Base-by-base conservation (phyloP, 139 green algal species). In the Edaphochlamys debaryana region DNA sequence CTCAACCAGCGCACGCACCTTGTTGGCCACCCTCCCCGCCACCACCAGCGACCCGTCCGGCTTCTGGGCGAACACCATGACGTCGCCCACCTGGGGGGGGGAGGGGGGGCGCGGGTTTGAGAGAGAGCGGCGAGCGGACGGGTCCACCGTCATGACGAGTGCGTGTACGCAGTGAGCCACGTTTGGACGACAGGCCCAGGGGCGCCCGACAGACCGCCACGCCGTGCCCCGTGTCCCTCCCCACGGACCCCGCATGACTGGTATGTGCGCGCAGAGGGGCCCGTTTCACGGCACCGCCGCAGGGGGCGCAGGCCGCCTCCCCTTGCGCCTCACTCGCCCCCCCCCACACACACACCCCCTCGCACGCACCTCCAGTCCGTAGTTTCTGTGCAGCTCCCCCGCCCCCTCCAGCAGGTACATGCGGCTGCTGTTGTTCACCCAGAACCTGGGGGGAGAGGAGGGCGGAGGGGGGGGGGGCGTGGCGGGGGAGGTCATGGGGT, bases 321-420 rank as follows among this genome's bases (percentile, higher is more conserved):
- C 52, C 52, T 30, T 6, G 6, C 13, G 17, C 52, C 17, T 30
- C 52, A 9, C 48, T 15, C 48, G 15, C 48, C 9, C 48, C 48
- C 48, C 48, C 48, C 40, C 27, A 13, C 41, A 75, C 15, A 40
- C 11, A 22, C 29, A 58, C 5, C 68, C 40, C 54, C 41, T 41
- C 42, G 1, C 41, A 34, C 69, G 20, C 60, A 93, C 90, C 37
- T 85, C 85, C 68, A 95, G 87, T 29, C 90, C 71, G 78, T 91
- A 95, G 67, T 90, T 87, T 54, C 89, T 74, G 66, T 94, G 91
- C 80, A 94, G 85, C 83, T 93, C 89, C 22, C 85, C 85, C 38
- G 87, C 90, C 22, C 92, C 92, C 79, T 95, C 92, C 79, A 95
- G 77, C 37, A 95, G 83, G 69, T 95, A 95, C 92, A 95, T 95